phyloP scores from a whole-genome alignment of 2,329 filamentous ascomycete species.

The Remersonia thermophila region DNA sequence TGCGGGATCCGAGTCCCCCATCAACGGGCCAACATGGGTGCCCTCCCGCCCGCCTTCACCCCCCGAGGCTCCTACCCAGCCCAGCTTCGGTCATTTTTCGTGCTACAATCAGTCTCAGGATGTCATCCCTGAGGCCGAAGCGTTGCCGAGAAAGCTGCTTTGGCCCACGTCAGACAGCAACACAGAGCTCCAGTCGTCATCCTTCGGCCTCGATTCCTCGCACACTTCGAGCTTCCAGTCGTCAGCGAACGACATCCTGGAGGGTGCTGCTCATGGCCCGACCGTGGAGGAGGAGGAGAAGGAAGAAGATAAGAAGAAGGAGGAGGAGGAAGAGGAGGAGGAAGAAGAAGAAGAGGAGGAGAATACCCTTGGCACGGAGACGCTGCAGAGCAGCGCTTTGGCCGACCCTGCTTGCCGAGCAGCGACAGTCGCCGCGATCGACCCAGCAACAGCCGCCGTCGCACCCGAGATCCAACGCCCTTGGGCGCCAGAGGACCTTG shows the following conservation, averaged over 20 bases:
- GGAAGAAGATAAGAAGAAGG: no score
- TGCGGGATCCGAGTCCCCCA: conserved; percentile 5
- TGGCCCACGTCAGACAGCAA: conserved; percentile 11
- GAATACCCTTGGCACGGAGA: no score
- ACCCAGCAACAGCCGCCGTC: background rate
- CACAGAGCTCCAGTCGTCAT: background rate
- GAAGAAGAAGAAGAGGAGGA: no score
- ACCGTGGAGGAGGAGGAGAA: background rate
- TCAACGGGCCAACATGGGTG: conserved; percentile 14
- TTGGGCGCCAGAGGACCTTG: background rate
- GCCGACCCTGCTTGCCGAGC: background rate
- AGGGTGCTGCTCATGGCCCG: no score
- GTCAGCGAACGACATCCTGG: no score
- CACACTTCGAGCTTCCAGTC: background rate
- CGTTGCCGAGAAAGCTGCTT: conserved; percentile 12
- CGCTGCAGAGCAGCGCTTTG: background rate
- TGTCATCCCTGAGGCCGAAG: background rate
- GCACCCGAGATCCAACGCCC: conserved; percentile 6
- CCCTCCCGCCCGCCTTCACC: conserved; percentile 1
- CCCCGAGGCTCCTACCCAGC: conserved; percentile 3
- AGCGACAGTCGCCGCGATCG: background rate
- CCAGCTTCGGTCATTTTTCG: conserved; percentile 11
- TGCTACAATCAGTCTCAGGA: conserved; percentile 11
- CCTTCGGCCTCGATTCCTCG: background rate
- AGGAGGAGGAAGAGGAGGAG: no score